These are phyloP conservation scores for Immersiella caudata DNA, from an alignment of 495 filamentous ascomycete species.

Conservation along the genomic window DNA sequence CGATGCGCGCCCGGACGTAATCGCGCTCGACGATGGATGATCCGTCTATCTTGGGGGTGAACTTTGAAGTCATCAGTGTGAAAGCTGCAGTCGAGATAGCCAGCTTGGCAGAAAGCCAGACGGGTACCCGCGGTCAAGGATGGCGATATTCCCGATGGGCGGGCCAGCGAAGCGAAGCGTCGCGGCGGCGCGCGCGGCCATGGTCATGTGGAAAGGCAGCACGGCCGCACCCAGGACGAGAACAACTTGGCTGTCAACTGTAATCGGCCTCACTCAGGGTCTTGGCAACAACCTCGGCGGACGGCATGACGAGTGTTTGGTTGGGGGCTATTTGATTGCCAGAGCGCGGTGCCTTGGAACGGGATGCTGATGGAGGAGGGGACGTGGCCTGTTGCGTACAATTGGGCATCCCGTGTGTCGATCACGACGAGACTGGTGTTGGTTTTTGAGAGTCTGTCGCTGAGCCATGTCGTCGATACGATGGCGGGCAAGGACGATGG, in stretches of 20 bases:
- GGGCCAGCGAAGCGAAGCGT: background rate
- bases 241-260: background rate
- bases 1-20: background rate
- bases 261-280: background rate
- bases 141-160: background rate
- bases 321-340: background rate
- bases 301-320: background rate
- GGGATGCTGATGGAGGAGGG: conserved; percentile 1
- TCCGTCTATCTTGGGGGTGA: background rate
- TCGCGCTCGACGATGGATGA: background rate
- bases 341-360: background rate
- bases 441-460: background rate
- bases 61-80: background rate
- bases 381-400: background rate
- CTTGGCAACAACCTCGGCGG: background rate
- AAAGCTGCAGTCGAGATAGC: background rate
- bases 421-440: background rate
- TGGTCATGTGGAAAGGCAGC: background rate
- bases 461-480: background rate
- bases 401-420: background rate
- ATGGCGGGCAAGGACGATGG: background rate
- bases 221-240: background rate
- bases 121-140: background rate
- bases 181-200: background rate
- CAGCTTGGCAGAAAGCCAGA: background rate